Evolutionary conservation across 805 yeast genomes (phyloP), one percentile per base, ranked within the genome.

Genomic region (Hanseniaspora singularis): DNA sequence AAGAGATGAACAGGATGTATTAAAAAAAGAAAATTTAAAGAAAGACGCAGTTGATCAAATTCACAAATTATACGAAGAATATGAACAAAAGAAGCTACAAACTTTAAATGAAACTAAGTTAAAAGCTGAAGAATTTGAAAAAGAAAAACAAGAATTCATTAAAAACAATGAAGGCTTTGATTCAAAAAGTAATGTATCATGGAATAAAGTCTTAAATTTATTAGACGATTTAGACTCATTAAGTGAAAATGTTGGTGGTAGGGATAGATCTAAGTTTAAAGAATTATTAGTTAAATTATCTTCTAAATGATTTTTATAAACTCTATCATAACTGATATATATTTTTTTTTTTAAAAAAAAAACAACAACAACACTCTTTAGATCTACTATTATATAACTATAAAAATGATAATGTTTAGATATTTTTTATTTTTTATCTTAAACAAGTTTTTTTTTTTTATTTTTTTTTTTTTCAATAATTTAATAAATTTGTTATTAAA

Each of bases 1-100:
- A 57, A 75, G 94, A 59, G 97, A 89, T 58, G 79, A 73, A 54
- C 76, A 75, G 52, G 79, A 81, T 55, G 67, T 66, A 18, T 67
- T 74, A 54, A 81, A 76, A 61, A 74, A 81, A 58, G 68, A 68
- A 26, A 85, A 78, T 51, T 71, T 86, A 50, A 73, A 81, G 48
- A 73, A 75, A 43, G 79, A 80, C 52, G 97, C 97, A 9, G 75
- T 76, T 57, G 77, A 78, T 60, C 79, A 86, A 46, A 76, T 87
- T 57, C 96, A 89, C 61, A 95, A 83, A 53, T 89, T 89, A 63
- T 89, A 89, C 64, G 95, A 85, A 56, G 80, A 79, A 59, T 89
- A 89, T 70, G 87, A 85, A 66, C 69, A 72, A 59, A 88, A 88
- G 68, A 81, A 78, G 63, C 89, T 85, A 45, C 73, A 73, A 53